Conservation (phyloP, 1,284 basidiomycete species). For the Spongispora temasekensis region DNA sequence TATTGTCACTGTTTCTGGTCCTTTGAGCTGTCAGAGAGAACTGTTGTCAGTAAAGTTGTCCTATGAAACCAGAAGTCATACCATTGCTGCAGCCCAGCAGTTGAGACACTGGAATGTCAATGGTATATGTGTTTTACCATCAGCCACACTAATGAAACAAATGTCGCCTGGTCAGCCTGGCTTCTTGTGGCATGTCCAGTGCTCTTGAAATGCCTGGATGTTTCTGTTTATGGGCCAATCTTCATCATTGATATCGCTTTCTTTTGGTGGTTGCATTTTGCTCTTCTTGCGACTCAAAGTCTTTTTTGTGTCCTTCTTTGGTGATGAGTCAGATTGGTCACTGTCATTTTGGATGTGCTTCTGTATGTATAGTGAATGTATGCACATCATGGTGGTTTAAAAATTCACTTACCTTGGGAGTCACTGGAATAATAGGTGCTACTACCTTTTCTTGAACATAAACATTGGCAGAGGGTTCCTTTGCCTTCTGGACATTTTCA, state of each 20-base stretch:
- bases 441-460: background rate
- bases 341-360: background rate
- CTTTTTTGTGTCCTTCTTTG: background rate
- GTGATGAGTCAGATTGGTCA: background rate
- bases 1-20: too few relatives aligned
- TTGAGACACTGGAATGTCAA: too few relatives aligned
- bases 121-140: too few relatives aligned
- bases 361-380: too few relatives aligned
- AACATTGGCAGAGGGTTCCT: background rate
- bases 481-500: background rate
- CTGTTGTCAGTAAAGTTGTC: too few relatives aligned
- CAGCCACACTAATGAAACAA: background rate
- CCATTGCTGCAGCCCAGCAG: too few relatives aligned
- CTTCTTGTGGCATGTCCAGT: background rate
- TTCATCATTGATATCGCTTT: background rate
- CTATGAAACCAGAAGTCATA: too few relatives aligned
- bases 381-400: background rate
- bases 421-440: background rate
- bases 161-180: background rate
- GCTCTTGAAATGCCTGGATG: background rate
- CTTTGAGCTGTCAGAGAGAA: too few relatives aligned
- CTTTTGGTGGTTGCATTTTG: background rate
- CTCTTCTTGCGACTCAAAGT: background rate
- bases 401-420: background rate
- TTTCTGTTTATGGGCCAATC: background rate